Conservation (phyloP, 164 flowering plant species). For the Saururus chinensis region DNA sequence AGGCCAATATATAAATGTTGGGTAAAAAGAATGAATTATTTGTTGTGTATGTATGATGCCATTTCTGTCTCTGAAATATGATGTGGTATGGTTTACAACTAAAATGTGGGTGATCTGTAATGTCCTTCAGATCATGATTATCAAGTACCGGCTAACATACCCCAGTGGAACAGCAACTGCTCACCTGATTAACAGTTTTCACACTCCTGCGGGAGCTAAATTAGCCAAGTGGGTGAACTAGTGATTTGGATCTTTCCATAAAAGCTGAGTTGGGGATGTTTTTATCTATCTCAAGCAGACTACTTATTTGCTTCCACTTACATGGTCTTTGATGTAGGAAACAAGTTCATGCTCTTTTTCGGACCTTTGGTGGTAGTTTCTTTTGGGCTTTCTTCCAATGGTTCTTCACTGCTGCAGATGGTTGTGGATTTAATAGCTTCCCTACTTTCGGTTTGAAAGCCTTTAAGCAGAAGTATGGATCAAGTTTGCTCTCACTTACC, state of each 20-base stretch:
- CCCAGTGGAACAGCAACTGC: slow-evolving; percentile 74
- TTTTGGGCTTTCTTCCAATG: slow-evolving; percentile 23
- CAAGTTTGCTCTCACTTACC: too few species aligned
- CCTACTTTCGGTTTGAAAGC: slow-evolving; percentile 22
- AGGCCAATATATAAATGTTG: too few species aligned
- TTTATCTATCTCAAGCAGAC: not conserved
- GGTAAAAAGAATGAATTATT: too few species aligned
- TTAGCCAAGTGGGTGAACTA: slow-evolving; percentile 31
- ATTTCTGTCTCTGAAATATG: too few species aligned
- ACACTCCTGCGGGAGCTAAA: slow-evolving; percentile 49
- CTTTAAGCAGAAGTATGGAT: slow-evolving; percentile 4
- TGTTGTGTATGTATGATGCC: too few species aligned
- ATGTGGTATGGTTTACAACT: too few species aligned
- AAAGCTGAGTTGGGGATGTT: not conserved
- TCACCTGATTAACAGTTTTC: slow-evolving; percentile 57
- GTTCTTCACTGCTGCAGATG: slow-evolving; percentile 22
- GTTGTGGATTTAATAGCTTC: slow-evolving; percentile 19
- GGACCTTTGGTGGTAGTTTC: slow-evolving; percentile 13
- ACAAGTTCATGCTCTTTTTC: slow-evolving; percentile 16
- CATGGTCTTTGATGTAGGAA: slow-evolving; percentile 4
- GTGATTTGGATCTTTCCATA: not conserved
- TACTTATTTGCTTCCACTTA: not conserved
- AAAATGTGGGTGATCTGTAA: too few species aligned
- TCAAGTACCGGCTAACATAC: slow-evolving; percentile 46
- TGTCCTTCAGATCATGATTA: slow-evolving; percentile 39